phyloP scores from a whole-genome alignment of 805 yeast species.

The Wickerhamiella nectarea region DNA sequence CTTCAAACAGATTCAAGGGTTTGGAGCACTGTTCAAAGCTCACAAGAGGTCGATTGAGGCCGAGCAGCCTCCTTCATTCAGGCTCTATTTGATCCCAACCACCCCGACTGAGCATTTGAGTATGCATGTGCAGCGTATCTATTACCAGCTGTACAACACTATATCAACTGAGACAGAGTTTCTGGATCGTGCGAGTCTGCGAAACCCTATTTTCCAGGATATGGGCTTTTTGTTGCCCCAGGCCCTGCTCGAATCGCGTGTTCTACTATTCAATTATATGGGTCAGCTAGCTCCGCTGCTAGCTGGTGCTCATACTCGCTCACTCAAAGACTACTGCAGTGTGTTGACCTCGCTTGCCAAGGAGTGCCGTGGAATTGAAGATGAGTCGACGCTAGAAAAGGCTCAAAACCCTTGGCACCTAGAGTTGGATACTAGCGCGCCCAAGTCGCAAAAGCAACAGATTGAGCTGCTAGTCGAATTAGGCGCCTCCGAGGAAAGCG shows the following conservation, averaged over 20 bases:
- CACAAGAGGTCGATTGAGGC: neutral
- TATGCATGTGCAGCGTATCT: neutral
- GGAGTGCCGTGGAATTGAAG: neutral
- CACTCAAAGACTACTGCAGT: neutral
- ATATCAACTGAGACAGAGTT: neutral
- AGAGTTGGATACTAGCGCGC: neutral
- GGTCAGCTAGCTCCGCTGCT: neutral
- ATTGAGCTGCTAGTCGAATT: neutral
- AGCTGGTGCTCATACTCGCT: neutral
- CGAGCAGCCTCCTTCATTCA: neutral
- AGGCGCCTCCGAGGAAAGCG: neutral
- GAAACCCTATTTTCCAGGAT: neutral
- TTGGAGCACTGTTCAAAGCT: neutral
- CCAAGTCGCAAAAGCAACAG: neutral
- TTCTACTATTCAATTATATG: neutral
- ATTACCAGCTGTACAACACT: neutral
- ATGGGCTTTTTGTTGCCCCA: neutral
- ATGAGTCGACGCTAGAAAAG: neutral
- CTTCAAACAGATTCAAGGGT: slow-evolving; percentile 6
- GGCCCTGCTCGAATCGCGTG: neutral
- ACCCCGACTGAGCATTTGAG: neutral
- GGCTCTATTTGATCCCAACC: neutral
- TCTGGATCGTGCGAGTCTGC: neutral
- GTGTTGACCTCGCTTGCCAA: neutral
- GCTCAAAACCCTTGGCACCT: neutral